phyloP scores from a whole-genome alignment of 305 asterid genomes.

The Fraxinus floribunda region DNA sequence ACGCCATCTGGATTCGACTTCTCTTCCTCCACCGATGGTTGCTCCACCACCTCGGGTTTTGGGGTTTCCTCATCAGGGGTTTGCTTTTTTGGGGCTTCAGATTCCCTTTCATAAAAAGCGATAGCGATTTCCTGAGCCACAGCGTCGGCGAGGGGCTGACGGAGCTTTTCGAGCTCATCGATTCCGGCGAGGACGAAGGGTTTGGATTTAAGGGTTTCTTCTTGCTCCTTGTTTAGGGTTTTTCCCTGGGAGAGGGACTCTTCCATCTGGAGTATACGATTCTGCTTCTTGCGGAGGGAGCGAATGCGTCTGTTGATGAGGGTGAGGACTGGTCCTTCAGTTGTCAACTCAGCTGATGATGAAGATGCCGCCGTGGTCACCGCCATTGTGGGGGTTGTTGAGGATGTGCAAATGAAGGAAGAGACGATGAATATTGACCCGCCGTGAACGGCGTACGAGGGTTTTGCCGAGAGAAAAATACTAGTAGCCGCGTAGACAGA shows the following conservation, averaged over 20 bases:
- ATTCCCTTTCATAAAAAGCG: slow-evolving; percentile 25
- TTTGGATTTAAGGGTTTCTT: slow-evolving; percentile 55
- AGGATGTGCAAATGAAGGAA: background rate
- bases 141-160: slow-evolving; percentile 55
- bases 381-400: slow-evolving; percentile 38
- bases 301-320: slow-evolving; percentile 78
- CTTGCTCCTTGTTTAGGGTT: slow-evolving; percentile 10
- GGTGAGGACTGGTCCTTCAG: slow-evolving; percentile 66
- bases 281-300: slow-evolving; percentile 64
- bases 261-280: slow-evolving; percentile 76
- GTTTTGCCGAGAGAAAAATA: background rate
- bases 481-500: background rate
- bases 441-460: slow-evolving; percentile 6
- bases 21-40: background rate
- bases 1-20: slow-evolving; percentile 19
- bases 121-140: slow-evolving; percentile 49
- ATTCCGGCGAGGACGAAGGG: slow-evolving; percentile 53
- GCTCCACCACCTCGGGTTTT: background rate
- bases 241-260: slow-evolving; percentile 66
- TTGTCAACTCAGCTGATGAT: slow-evolving; percentile 36
- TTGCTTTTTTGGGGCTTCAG: slow-evolving; percentile 10
- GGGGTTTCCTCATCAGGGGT: slow-evolving; percentile 10
- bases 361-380: slow-evolving; percentile 24
- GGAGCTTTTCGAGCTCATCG: slow-evolving; percentile 76
- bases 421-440: background rate